Conservation (phyloP, 371 early-diverging fungal species). For the Mortierella polycephala region DNA sequence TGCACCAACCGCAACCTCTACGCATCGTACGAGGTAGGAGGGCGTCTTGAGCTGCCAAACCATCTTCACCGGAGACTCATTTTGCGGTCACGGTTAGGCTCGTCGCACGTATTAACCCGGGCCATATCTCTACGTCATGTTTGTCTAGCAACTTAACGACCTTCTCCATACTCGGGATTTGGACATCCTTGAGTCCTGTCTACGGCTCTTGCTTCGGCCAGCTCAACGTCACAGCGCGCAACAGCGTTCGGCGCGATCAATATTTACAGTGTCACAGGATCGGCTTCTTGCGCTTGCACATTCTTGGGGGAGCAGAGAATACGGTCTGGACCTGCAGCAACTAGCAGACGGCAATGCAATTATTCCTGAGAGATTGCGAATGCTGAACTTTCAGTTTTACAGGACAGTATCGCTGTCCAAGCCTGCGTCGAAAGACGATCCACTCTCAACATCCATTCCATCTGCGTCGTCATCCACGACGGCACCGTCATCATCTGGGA, state of each 20-base stretch:
- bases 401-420: conserved; percentile 56
- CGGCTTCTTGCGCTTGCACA: conserved; percentile 70
- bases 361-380: conserved; percentile 63
- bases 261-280: conserved; percentile 72
- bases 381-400: conserved; percentile 72
- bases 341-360: conserved; percentile 57
- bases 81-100: neutral
- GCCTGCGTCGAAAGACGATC: conserved; percentile 14
- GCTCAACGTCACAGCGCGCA: conserved; percentile 82
- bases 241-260: conserved; percentile 70
- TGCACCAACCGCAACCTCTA: conserved; percentile 95
- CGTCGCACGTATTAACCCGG: neutral
- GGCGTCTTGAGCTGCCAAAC: neutral
- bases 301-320: conserved; percentile 65
- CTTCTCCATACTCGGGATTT: conserved; percentile 79
- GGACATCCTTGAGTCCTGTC: conserved; percentile 76
- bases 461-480: conserved; percentile 9
- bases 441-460: neutral
- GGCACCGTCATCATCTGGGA: conserved; percentile 7
- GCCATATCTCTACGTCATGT: neutral
- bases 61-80: neutral
- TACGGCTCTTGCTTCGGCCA: conserved; percentile 82
- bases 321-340: conserved; percentile 57
- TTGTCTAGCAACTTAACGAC: conserved; percentile 72
- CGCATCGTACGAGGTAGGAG: conserved; percentile 87